Conservation (phyloP, 2,329 filamentous ascomycete genomes). For the Apiospora hydei region DNA sequence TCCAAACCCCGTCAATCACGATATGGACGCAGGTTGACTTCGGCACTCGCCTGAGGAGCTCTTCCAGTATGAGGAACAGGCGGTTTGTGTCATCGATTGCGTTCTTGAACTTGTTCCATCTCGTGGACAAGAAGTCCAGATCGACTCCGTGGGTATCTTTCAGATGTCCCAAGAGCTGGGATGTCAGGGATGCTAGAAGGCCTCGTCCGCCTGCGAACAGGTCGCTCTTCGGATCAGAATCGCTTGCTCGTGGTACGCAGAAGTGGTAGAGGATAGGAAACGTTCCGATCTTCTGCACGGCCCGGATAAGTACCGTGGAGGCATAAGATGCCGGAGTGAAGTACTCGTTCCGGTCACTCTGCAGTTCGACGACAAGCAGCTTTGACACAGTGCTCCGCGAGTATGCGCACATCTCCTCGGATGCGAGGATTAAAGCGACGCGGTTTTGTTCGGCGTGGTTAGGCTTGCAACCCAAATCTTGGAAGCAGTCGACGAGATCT, state of each 20-base stretch:
- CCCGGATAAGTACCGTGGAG: constrained; percentile 25
- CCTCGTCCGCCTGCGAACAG: neutral
- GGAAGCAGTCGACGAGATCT: constrained; percentile 27
- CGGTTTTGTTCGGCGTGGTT: constrained; percentile 27
- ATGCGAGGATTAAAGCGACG: constrained; percentile 29
- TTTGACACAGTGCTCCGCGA: constrained; percentile 23
- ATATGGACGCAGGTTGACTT: neutral
- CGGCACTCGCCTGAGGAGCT: neutral
- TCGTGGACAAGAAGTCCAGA: constrained; percentile 27
- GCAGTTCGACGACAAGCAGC: constrained; percentile 27
- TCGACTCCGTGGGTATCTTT: constrained; percentile 16
- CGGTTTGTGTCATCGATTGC: neutral
- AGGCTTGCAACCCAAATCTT: constrained; percentile 22
- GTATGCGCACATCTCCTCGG: constrained; percentile 26
- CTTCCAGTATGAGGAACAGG: neutral
- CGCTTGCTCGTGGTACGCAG: constrained; percentile 3
- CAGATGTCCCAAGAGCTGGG: constrained; percentile 28
- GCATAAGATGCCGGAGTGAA: constrained; percentile 23
- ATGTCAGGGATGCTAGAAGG: constrained; percentile 26
- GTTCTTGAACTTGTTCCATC: constrained; percentile 4
- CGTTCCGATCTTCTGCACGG: constrained; percentile 22
- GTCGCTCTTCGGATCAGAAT: neutral
- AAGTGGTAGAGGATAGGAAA: constrained; percentile 30
- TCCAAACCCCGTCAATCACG: constrained; percentile 8
- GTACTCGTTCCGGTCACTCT: constrained; percentile 23